A percentile compares a stretch with the other conserved stretches of the same genome.
These are phyloP conservation scores for Colletotrichum godetiae DNA, from an alignment of 2,329 filamentous ascomycete species.

Conservation along the genomic window DNA sequence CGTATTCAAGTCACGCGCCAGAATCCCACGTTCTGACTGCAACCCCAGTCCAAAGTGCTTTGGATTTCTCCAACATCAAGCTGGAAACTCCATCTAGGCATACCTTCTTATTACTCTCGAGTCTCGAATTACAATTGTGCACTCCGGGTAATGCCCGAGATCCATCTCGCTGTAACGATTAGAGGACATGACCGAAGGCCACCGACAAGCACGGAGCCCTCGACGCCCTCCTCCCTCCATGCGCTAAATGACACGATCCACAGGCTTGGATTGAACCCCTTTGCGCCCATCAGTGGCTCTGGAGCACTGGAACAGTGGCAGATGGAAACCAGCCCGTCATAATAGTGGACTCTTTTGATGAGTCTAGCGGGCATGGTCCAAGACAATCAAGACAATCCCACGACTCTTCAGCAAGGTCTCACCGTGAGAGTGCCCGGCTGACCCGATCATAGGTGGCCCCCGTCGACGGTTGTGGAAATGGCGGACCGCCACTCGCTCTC, in stretches of 20 bases:
- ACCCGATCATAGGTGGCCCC: conserved; percentile 17
- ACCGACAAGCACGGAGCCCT: background rate
- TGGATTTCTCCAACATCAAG: background rate
- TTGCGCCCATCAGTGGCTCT: conserved; percentile 1
- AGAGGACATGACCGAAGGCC: background rate
- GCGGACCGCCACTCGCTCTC: background rate
- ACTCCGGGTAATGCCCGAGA: background rate
- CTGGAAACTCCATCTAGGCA: background rate
- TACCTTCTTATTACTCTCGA: background rate
- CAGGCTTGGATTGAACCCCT: background rate
- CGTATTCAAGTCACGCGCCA: background rate
- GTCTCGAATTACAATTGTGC: background rate
- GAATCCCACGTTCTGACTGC: background rate
- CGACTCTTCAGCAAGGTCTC: conserved; percentile 19
- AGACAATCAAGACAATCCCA: conserved; percentile 9
- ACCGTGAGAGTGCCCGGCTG: conserved; percentile 32
- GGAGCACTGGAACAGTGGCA: background rate
- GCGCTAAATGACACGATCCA: background rate
- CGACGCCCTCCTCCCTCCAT: background rate
- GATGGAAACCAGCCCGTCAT: conserved; percentile 8
- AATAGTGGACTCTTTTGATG: conserved; percentile 16
- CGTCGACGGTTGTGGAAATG: background rate
- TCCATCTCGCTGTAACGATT: background rate
- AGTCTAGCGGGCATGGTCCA: background rate
- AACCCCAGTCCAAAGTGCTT: background rate